phyloP scores from a whole-genome alignment of 441 rosid genomes.

The Populus hybrid region DNA sequence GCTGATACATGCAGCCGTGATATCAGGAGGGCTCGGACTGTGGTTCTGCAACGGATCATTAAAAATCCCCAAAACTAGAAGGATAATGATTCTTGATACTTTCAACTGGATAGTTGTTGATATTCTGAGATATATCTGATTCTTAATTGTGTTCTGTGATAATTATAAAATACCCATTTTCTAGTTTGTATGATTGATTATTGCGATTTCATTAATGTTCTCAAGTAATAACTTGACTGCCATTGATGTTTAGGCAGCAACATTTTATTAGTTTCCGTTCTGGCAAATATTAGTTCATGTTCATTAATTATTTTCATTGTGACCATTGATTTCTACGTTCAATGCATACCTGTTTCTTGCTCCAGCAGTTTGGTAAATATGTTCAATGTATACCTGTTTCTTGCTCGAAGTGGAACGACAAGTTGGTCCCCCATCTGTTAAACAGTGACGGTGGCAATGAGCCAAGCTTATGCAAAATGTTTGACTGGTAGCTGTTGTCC shows the following conservation, averaged over 20 bases:
- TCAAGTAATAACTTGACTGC: background rate
- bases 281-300: background rate
- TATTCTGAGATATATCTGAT: background rate
- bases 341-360: background rate
- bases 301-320: background rate
- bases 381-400: too few species aligned
- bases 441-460: too few species aligned
- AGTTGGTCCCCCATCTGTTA: background rate
- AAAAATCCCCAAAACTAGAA: slow-evolving; percentile 41
- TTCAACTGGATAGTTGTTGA: background rate
- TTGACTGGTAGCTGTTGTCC: background rate
- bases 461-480: background rate
- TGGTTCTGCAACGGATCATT: slow-evolving; percentile 79
- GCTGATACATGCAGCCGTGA: slow-evolving; percentile 72
- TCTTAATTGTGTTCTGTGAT: background rate
- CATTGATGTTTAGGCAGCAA: slow-evolving; percentile 3
- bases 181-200: background rate
- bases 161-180: background rate
- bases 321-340: slow-evolving; percentile 1
- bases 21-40: slow-evolving; percentile 76
- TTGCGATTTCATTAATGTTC: background rate
- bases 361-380: background rate
- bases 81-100: background rate
- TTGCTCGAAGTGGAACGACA: background rate
- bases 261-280: slow-evolving; percentile 11